phyloP scores from a whole-genome alignment of 495 filamentous ascomycete genomes.

The Aspergillus asperescens region DNA sequence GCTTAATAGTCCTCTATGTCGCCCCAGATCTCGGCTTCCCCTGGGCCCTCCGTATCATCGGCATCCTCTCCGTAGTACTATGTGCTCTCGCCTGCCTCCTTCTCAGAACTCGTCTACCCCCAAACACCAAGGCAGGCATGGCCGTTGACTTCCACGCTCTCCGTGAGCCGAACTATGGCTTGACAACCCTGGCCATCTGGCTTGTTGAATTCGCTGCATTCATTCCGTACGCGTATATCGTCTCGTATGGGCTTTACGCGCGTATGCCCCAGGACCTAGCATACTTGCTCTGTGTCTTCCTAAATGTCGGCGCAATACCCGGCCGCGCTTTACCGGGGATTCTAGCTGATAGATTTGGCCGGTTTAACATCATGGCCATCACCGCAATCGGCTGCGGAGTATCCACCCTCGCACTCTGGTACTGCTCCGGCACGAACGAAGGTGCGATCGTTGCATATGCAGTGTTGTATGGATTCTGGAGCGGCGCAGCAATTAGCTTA shows the following conservation, averaged over 20 bases:
- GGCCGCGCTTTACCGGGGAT: constrained; percentile 51
- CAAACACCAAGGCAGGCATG: constrained; percentile 19
- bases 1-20: constrained; percentile 59
- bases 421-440: constrained; percentile 29
- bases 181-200: constrained; percentile 59
- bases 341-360: constrained; percentile 60
- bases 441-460: constrained; percentile 52
- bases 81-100: constrained; percentile 33
- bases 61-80: constrained; percentile 45
- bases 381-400: constrained; percentile 45
- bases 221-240: constrained; percentile 66
- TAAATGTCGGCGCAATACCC: constrained; percentile 45
- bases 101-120: constrained; percentile 20
- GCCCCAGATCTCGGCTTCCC: constrained; percentile 60
- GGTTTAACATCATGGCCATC: constrained; percentile 61
- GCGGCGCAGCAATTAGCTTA: constrained; percentile 54
- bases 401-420: constrained; percentile 50
- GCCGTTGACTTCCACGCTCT: constrained; percentile 27
- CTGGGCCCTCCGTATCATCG: constrained; percentile 68
- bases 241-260: constrained; percentile 47
- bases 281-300: constrained; percentile 51
- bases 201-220: constrained; percentile 71
- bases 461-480: constrained; percentile 55
- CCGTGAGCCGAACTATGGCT: constrained; percentile 32
- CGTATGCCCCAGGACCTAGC: constrained; percentile 36